Evolutionary conservation across 306 rosid genomes (phyloP).

Genomic region (Dryas drummondii): DNA sequence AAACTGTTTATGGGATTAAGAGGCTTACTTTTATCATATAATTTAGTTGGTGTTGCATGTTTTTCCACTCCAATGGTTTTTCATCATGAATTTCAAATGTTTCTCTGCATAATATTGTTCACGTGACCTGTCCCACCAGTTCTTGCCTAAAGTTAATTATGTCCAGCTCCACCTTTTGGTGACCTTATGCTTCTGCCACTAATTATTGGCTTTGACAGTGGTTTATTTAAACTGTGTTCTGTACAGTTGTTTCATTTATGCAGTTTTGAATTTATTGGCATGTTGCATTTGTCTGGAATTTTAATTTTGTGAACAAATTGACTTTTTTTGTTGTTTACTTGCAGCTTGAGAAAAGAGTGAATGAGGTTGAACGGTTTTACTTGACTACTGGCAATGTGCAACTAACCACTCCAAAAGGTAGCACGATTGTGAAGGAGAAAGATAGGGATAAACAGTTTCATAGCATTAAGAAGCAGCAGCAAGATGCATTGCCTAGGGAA

Average conservation of each 20-base stretch:
- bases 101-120: too few species aligned
- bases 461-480: constrained; percentile 67
- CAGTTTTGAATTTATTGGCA: not conserved
- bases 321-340: constrained; percentile 15
- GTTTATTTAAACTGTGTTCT: not conserved
- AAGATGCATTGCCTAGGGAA: constrained; percentile 73
- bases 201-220: too few species aligned
- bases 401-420: constrained; percentile 44
- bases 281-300: constrained; percentile 8
- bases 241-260: not conserved
- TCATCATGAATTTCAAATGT: not conserved
- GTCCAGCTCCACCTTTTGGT: not conserved
- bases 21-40: not conserved
- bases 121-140: too few species aligned
- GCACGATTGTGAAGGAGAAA: constrained; percentile 57
- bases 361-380: constrained; percentile 66
- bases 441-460: constrained; percentile 63
- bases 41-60: not conserved
- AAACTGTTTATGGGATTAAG: constrained; percentile 1
- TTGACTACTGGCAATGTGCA: constrained; percentile 41
- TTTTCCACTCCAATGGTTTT: not conserved
- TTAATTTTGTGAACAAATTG: constrained; percentile 11
- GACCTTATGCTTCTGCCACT: too few species aligned
- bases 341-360: constrained; percentile 77
- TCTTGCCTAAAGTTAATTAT: not conserved